Evolutionary conservation across 1,284 basidiomycete genomes (phyloP), one percentile per base, ranked within the genome.

Genomic region (Porodaedalea pini): DNA sequence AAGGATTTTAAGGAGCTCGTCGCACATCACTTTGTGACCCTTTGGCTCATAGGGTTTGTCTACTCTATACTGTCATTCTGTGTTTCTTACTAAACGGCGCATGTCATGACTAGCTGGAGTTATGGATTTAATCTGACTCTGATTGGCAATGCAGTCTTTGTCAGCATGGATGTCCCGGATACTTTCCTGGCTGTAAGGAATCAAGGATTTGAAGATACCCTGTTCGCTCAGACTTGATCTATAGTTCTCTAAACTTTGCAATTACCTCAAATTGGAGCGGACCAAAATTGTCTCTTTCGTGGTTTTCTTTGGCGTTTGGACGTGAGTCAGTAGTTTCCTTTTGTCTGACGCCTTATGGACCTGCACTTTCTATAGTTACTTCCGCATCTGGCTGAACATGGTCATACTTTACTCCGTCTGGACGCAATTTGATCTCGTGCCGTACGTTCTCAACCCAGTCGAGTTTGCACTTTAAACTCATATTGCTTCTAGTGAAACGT

Each of bases 161-260:
- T 96, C 67, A 96, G 94, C 69, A 99, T 98, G 96, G 96, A 99
- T 74, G 81, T 96, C 32, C 94, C 94, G 2, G 96, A 99, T 69
- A 75, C 84, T 21, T 92, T 90, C 74, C 79, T 99, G 19, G 92
- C 89, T 21, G 92, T 93, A 61, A 64, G 88, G 74, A 36, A 10
- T 21, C 17, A 36, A 13, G n/a, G n/a, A 13, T 11, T n/a, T 47
- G 27, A 5, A 31, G 4, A 15, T 29, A 13, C 5, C 3, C 3
- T 15, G 7, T 31, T n/a, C 10, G 7, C n/a, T 40, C 25, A 5
- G n/a, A 57, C 23, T 51, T 53, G 56, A 62, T 29, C 25, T 31
- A 39, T 63, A 94, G 91, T 72, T 90, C 54, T 86, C 90, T 10
- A 97, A 97, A 74, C 71, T 93, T 17, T 71, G 94, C 58, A 95